phyloP scores from a whole-genome alignment of 495 filamentous ascomycete species.

The Clohesyomyces aquaticus region DNA sequence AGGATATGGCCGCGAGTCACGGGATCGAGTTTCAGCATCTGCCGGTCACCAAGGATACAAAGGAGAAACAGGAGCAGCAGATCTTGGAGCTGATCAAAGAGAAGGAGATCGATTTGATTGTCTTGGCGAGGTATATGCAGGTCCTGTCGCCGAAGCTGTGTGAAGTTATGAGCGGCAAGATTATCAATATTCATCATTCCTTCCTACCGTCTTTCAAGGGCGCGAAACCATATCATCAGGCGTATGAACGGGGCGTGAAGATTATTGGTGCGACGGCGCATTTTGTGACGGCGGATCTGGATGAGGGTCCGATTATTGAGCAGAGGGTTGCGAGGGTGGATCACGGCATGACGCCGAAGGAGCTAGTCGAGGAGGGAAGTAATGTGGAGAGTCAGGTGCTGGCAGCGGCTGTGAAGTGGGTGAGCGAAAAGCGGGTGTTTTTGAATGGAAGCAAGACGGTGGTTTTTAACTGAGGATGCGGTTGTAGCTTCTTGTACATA shows the following conservation, averaged over 20 bases:
- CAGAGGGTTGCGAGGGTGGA: constrained; percentile 71
- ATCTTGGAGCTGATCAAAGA: constrained; percentile 66
- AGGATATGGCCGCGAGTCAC: constrained; percentile 66
- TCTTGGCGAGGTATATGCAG: constrained; percentile 83
- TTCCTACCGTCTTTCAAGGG: constrained; percentile 82
- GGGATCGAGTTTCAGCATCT: constrained; percentile 74
- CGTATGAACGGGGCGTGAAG: constrained; percentile 76
- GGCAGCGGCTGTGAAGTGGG: constrained; percentile 73
- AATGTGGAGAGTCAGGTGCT: constrained; percentile 77
- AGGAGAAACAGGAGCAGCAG: constrained; percentile 65
- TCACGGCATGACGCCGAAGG: constrained; percentile 70
- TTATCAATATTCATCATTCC: constrained; percentile 83
- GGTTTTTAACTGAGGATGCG: constrained; percentile 60
- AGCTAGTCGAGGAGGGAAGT: constrained; percentile 70
- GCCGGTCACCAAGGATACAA: constrained; percentile 70
- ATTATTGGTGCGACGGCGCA: constrained; percentile 78
- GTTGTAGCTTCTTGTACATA: constrained; percentile 2
- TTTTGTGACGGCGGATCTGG: constrained; percentile 74
- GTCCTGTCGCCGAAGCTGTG: constrained; percentile 73
- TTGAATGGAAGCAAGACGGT: constrained; percentile 75
- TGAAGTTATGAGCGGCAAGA: constrained; percentile 69
- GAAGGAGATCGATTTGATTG: constrained; percentile 70
- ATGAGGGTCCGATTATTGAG: constrained; percentile 80
- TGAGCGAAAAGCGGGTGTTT: constrained; percentile 70
- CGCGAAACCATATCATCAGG: constrained; percentile 80